These are phyloP conservation scores for Botrytis hyacinthi DNA, from an alignment of 2,329 filamentous ascomycete species.

Conservation along the genomic window DNA sequence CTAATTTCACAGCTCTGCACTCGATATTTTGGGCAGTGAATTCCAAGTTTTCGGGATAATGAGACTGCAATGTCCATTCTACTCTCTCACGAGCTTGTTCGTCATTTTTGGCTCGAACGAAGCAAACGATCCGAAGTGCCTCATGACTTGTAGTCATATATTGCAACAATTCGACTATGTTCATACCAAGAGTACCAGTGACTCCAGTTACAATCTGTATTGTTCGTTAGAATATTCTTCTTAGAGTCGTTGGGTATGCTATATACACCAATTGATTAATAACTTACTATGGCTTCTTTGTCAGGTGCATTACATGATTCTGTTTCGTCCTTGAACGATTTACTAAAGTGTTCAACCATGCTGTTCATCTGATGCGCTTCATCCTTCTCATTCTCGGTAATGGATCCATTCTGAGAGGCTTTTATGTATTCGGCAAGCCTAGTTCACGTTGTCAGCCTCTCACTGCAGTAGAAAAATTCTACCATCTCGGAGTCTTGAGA, in stretches of 20 bases:
- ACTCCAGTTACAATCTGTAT: conserved; percentile 47
- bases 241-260: neutral
- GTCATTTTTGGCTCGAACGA: conserved; percentile 49
- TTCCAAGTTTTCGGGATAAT: neutral
- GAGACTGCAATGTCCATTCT: conserved; percentile 43
- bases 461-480: too few species aligned
- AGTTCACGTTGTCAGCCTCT: neutral
- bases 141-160: conserved; percentile 43
- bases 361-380: neutral
- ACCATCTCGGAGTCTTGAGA: neutral
- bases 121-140: conserved; percentile 45
- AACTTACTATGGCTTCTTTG: conserved; percentile 5
- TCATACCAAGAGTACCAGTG: conserved; percentile 51
- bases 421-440: conserved; percentile 16
- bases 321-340: conserved; percentile 1
- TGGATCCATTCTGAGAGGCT: neutral
- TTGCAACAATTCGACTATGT: conserved; percentile 43
- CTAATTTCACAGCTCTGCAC: conserved; percentile 47
- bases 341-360: neutral
- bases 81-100: conserved; percentile 47
- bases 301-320: neutral
- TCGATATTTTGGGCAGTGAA: conserved; percentile 20
- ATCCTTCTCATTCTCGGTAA: neutral
- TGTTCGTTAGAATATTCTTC: neutral
- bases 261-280: neutral